Base-by-base conservation (phyloP, 2,329 filamentous ascomycete genomes). In the Calonectria henricotiae region DNA sequence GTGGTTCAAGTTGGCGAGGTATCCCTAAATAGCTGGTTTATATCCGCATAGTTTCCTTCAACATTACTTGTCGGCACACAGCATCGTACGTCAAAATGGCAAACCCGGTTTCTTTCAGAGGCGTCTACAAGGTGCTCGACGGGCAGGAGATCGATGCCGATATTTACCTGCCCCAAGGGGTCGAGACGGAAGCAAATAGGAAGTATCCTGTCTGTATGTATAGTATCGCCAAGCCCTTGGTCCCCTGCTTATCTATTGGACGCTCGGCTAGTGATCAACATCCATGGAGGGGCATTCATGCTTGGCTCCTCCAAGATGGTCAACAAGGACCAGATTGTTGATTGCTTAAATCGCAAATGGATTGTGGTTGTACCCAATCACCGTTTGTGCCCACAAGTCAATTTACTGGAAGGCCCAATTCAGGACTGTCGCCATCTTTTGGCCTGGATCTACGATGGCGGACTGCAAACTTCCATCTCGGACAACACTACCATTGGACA, bases 391-490 rank as follows among this genome's bases (percentile, higher is more conserved):
- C 82, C 82, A 3, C 78, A 81, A 58, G 79, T 83, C 12, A 72
- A 80, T 44, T 75, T 82, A 17, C 68, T 78, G 0, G 76, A 80
- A 13, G 80, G 80, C 0, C 79, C 80, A 6, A 79, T 83, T 15
- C 68, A 68, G 23, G 82, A 83, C 35, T 79, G 77, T 37, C 79
- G 80, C 20, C 80, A 83, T 55, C 75, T 82, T 5, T 73, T 82
- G 17, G 77, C 73, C 4, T 83, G 82, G 82, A 74, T 82, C 13
- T 72, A 83, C 43, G 71, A 78, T 8, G 81, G 77, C 2, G 71
- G 74, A 0, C 70, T 83, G 15, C 67, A 79, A 61, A 62, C 69
- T 2, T 71, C 71, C 15, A 63, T 83, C 49, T 32, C 20, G 6
- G 5, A 65, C 46, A 4, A 39, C 25, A 43, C 44, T 51, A 43